Conservation (phyloP, 495 filamentous ascomycete genomes). For the Ramalina peruviana region DNA sequence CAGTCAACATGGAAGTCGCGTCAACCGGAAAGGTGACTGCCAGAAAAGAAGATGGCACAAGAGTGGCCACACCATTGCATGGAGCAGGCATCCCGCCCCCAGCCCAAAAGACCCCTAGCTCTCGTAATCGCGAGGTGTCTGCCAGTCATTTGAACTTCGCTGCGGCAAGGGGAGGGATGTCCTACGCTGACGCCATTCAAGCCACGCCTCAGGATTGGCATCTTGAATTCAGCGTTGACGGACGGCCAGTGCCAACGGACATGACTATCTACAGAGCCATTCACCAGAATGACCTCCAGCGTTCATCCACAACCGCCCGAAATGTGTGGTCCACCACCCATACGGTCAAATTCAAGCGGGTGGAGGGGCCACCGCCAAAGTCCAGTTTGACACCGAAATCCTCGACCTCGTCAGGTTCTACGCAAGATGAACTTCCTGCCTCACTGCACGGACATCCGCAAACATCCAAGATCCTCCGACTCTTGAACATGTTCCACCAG, state of each 20-base stretch:
- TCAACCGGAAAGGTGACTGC: conserved; percentile 86
- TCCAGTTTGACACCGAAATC: conserved; percentile 38
- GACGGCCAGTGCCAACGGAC: conserved; percentile 70
- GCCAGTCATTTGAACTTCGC: conserved; percentile 26
- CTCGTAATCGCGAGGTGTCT: conserved; percentile 32
- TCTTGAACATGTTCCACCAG: conserved; percentile 84
- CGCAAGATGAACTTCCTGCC: conserved; percentile 45
- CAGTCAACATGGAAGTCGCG: conserved; percentile 86
- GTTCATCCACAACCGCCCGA: conserved; percentile 44
- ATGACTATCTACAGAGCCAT: conserved; percentile 95
- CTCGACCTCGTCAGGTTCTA: conserved; percentile 30
- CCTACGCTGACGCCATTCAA: conserved; percentile 74
- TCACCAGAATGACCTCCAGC: conserved; percentile 50
- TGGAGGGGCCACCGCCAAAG: conserved; percentile 73
- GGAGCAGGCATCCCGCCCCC: conserved; percentile 30
- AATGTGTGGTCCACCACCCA: conserved; percentile 85
- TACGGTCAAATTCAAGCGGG: conserved; percentile 80
- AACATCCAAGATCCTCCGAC: conserved; percentile 73
- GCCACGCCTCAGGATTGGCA: conserved; percentile 88
- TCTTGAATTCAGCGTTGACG: conserved; percentile 86
- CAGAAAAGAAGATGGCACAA: conserved; percentile 89
- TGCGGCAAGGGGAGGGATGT: conserved; percentile 38
- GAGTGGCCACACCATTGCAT: conserved; percentile 75
- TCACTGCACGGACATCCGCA: conserved; percentile 76
- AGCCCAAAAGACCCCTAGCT: conserved; percentile 17